Conservation (phyloP, 2,329 filamentous ascomycete species). For the Septoria linicola region DNA sequence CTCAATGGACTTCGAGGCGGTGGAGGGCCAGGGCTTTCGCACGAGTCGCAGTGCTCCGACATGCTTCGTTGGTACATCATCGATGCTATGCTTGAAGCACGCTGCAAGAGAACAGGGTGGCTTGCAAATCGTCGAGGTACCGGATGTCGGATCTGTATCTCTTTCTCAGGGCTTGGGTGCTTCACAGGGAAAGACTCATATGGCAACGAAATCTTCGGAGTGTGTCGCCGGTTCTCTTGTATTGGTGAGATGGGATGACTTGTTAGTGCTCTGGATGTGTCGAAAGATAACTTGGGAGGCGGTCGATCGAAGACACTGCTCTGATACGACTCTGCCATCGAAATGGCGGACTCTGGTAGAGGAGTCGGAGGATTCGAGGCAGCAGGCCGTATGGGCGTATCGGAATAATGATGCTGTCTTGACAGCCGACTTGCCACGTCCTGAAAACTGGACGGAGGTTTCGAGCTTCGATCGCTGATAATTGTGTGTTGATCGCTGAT, state of each 20-base stretch:
- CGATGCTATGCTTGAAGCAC: conserved; percentile 35
- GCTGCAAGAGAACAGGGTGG: conserved; percentile 34
- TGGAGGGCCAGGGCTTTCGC: conserved; percentile 35
- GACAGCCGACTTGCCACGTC: conserved; percentile 24
- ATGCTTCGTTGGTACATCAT: conserved; percentile 31
- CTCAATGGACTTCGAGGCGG: conserved; percentile 38
- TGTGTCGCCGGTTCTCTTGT: neutral
- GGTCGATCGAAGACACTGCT: conserved; percentile 27
- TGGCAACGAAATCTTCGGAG: conserved; percentile 29
- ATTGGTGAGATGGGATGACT: conserved; percentile 26
- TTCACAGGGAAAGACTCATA: conserved; percentile 35
- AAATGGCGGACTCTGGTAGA: conserved; percentile 30
- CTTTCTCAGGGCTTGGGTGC: conserved; percentile 28
- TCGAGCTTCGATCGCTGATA: conserved; percentile 16
- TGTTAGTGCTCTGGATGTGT: conserved; percentile 25
- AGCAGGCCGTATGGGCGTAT: conserved; percentile 33
- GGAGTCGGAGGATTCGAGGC: conserved; percentile 37
- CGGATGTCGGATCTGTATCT: conserved; percentile 35
- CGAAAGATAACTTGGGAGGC: conserved; percentile 25
- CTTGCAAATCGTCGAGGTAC: conserved; percentile 34
- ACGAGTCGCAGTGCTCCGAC: conserved; percentile 22
- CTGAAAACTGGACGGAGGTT: conserved; percentile 21
- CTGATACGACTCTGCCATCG: conserved; percentile 32
- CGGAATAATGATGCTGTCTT: conserved; percentile 22
- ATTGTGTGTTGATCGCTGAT: conserved; percentile 13